phyloP scores from a whole-genome alignment of 2,329 filamentous ascomycete genomes.

The Diaporthe ampelina region DNA sequence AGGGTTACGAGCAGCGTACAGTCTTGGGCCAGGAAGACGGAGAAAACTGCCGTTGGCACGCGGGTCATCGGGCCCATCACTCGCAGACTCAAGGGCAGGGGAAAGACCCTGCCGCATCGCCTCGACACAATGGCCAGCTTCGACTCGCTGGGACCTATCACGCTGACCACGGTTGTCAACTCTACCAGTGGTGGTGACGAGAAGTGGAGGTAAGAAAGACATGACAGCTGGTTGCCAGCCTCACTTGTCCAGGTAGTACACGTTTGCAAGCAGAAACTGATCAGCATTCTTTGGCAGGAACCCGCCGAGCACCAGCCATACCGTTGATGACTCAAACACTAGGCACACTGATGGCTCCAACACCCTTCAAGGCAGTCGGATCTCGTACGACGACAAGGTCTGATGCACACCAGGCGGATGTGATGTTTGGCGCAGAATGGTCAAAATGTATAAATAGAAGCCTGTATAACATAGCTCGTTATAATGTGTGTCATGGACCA shows the following conservation, averaged over 20 bases:
- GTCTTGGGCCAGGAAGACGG: slow-evolving; percentile 1
- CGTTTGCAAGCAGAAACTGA: not conserved
- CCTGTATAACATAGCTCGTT: not conserved
- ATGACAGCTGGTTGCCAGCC: not conserved
- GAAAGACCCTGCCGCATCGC: not conserved
- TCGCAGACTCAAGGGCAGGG: not conserved
- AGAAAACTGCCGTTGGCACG: not conserved
- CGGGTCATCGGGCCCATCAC: not conserved
- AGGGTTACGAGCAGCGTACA: not conserved
- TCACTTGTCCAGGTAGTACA: not conserved
- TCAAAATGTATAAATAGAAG: not conserved
- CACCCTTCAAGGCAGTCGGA: slow-evolving; percentile 7
- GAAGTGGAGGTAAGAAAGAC: slow-evolving; percentile 12
- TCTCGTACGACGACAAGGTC: slow-evolving; percentile 10
- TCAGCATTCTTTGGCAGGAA: not conserved
- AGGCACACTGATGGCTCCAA: not conserved
- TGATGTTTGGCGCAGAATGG: not conserved
- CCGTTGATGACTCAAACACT: not conserved
- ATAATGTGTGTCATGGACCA: not conserved
- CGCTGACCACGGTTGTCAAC: not conserved
- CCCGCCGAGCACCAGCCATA: slow-evolving; percentile 3
- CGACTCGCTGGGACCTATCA: slow-evolving; percentile 12
- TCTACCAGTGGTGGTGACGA: not conserved
- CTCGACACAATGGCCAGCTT: slow-evolving; percentile 21
- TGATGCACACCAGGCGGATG: not conserved